Evolutionary conservation across 2,329 filamentous ascomycete genomes (phyloP).

Genomic region (Penicillium sp.): DNA sequence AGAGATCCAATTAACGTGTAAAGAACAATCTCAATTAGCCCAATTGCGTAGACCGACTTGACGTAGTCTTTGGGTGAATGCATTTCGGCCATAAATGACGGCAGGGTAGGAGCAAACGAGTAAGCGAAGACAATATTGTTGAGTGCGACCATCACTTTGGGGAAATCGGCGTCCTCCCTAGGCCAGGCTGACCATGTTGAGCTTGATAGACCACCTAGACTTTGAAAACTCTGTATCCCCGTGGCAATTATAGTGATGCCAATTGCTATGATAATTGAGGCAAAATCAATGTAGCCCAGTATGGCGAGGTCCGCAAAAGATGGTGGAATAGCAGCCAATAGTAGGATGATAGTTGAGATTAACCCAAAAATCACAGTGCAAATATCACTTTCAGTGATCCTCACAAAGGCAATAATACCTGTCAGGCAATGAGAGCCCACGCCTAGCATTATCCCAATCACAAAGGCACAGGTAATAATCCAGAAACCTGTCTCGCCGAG

Average conservation of each 20-base stretch:
- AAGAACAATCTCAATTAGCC: slow-evolving; percentile 22
- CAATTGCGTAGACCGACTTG: slow-evolving; percentile 22
- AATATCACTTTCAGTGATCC: slow-evolving; percentile 18
- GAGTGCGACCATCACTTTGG: slow-evolving; percentile 20
- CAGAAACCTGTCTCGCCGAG: slow-evolving; percentile 20
- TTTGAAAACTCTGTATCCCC: slow-evolving; percentile 29
- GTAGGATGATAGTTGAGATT: slow-evolving; percentile 28
- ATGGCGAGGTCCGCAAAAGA: slow-evolving; percentile 35
- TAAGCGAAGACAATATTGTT: slow-evolving; percentile 29
- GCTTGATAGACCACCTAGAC: slow-evolving; percentile 23
- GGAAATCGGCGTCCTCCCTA: slow-evolving; percentile 15
- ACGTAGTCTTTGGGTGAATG: slow-evolving; percentile 25
- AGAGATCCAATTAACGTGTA: slow-evolving; percentile 24
- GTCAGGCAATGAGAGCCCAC: slow-evolving; percentile 26
- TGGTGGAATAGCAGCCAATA: slow-evolving; percentile 40
- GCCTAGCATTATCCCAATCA: slow-evolving; percentile 18
- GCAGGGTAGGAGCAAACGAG: slow-evolving; percentile 24
- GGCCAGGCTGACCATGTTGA: slow-evolving; percentile 29
- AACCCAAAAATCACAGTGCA: slow-evolving; percentile 25
- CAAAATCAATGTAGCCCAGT: slow-evolving; percentile 33
- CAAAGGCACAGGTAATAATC: slow-evolving; percentile 22
- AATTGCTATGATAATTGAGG: slow-evolving; percentile 39
- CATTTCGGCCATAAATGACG: slow-evolving; percentile 28
- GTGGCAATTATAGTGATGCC: slow-evolving; percentile 42
- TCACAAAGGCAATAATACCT: slow-evolving; percentile 22